Evolutionary conservation across 1,284 basidiomycete species (phyloP).

Genomic region (Gymnopus androsaceus): DNA sequence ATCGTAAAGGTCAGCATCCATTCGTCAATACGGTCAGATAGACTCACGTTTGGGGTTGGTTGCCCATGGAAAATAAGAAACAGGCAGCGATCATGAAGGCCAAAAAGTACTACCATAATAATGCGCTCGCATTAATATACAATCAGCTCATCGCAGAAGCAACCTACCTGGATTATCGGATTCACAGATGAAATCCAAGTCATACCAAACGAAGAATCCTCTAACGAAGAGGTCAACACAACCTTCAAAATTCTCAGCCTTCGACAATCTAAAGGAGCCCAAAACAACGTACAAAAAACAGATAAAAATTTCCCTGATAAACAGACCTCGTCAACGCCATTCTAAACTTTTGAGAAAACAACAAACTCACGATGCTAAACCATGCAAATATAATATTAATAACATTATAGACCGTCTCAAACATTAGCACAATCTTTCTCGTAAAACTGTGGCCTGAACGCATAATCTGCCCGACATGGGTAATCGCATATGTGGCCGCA

Average conservation of each 20-base stretch:
- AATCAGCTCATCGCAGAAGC: not conserved
- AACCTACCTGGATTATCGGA: constrained; percentile 67
- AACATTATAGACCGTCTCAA: constrained; percentile 87
- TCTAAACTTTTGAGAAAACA: not conserved
- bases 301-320: constrained; percentile 91
- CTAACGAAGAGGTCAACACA: constrained; percentile 86
- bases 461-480: constrained; percentile 84
- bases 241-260: constrained; percentile 46
- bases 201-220: constrained; percentile 73
- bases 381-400: constrained; percentile 91
- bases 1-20: not conserved
- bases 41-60: constrained; percentile 84
- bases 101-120: constrained; percentile 71
- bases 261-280: too few relatives aligned
- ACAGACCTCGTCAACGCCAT: not conserved
- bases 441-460: constrained; percentile 81
- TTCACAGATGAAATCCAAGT: constrained; percentile 79
- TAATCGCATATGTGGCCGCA: constrained; percentile 84
- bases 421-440: constrained; percentile 75
- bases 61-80: constrained; percentile 97
- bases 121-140: constrained; percentile 1
- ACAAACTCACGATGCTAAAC: constrained; percentile 79
- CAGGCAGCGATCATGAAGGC: constrained; percentile 82
- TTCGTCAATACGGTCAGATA: not conserved
- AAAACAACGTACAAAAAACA: constrained; percentile 87